Evolutionary conservation across 805 yeast genomes (phyloP).

Genomic region (Ogataea methylovora): DNA sequence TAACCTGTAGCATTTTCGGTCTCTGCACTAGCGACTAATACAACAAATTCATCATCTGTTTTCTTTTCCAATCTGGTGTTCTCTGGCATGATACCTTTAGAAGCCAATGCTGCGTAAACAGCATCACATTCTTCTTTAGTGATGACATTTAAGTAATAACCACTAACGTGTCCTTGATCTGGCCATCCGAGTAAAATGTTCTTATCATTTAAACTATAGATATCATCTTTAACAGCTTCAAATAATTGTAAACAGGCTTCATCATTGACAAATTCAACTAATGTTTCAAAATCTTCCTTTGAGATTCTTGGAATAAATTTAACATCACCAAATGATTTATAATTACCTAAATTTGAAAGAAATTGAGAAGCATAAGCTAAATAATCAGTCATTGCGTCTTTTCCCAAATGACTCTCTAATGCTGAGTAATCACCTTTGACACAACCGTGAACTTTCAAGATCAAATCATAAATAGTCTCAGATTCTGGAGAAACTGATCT

Average conservation of each 20-base stretch:
- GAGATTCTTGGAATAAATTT: slow-evolving; percentile 70
- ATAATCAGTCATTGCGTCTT: slow-evolving; percentile 35
- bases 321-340: slow-evolving; percentile 82
- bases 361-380: slow-evolving; percentile 74
- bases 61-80: slow-evolving; percentile 68
- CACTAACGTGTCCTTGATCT: slow-evolving; percentile 64
- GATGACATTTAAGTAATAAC: slow-evolving; percentile 56
- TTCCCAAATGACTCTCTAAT: slow-evolving; percentile 26
- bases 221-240: slow-evolving; percentile 34
- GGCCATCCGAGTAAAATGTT: slow-evolving; percentile 69
- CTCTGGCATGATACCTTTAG: slow-evolving; percentile 62
- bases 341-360: slow-evolving; percentile 67
- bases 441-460: slow-evolving; percentile 49
- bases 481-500: slow-evolving; percentile 81
- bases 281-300: slow-evolving; percentile 36
- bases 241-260: slow-evolving; percentile 27
- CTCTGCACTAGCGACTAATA: slow-evolving; percentile 63
- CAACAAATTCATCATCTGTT: slow-evolving; percentile 38
- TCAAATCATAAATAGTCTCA: slow-evolving; percentile 65
- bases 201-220: slow-evolving; percentile 45
- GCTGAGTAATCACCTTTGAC: slow-evolving; percentile 40
- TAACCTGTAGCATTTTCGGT: slow-evolving; percentile 43
- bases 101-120: slow-evolving; percentile 59
- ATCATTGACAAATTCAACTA: slow-evolving; percentile 36
- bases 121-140: slow-evolving; percentile 57